phyloP scores from a whole-genome alignment of 1,284 basidiomycete genomes.

The Leccinum solheimii region DNA sequence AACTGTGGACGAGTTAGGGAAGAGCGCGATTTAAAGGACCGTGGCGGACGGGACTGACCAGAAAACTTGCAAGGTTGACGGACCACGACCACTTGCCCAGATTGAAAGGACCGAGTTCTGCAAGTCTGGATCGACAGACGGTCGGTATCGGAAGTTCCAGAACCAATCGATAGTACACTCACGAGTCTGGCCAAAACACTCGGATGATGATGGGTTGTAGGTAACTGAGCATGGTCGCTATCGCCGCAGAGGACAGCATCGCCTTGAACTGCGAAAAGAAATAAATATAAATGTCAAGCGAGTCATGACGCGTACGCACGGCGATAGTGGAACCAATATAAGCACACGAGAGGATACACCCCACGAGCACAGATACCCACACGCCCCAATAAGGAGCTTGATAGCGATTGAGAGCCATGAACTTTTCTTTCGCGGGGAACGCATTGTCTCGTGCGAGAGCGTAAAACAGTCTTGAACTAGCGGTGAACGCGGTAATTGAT shows the following conservation, averaged over 20 bases:
- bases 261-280: too few species aligned
- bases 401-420: conserved; percentile 52
- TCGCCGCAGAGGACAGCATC: too few species aligned
- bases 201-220: conserved; percentile 59
- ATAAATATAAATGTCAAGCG: background rate
- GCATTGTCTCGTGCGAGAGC: conserved; percentile 57
- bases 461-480: conserved; percentile 57
- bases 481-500: conserved; percentile 59
- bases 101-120: conserved; percentile 52
- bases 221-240: conserved; percentile 59
- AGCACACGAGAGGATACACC: conserved; percentile 56
- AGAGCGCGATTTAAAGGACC: background rate
- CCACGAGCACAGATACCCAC: conserved; percentile 55
- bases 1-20: conserved; percentile 39
- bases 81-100: conserved; percentile 55
- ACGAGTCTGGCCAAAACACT: conserved; percentile 59
- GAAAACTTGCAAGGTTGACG: conserved; percentile 49
- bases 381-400: conserved; percentile 60
- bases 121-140: conserved; percentile 37
- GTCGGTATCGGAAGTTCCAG: background rate
- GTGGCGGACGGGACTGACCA: conserved; percentile 37
- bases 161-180: conserved; percentile 17
- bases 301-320: conserved; percentile 35
- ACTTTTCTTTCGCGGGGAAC: conserved; percentile 46
- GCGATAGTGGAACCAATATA: conserved; percentile 59